phyloP scores from a whole-genome alignment of 2,329 filamentous ascomycete genomes.

The Penicillium sp. region DNA sequence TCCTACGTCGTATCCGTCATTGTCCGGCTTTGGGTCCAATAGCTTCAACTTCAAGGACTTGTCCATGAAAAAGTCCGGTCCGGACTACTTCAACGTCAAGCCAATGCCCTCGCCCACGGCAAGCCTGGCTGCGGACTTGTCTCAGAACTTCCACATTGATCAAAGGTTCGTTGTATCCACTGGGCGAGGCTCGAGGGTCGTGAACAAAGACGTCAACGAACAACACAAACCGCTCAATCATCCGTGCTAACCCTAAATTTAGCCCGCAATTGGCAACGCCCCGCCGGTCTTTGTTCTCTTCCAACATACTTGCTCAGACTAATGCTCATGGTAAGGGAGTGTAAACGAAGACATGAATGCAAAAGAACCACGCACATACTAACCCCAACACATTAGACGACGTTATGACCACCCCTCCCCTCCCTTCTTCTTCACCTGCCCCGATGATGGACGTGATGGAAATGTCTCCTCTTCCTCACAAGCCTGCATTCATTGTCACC shows the following conservation, averaged over 20 bases:
- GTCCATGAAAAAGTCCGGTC: conserved; percentile 67
- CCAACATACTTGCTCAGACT: conserved; percentile 63
- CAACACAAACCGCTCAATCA: conserved; percentile 8
- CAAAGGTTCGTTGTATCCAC: conserved; percentile 68
- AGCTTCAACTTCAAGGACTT: conserved; percentile 76
- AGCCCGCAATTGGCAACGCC: conserved; percentile 84
- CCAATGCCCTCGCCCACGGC: conserved; percentile 83
- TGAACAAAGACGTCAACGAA: conserved; percentile 2
- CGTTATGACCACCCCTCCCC: conserved; percentile 78
- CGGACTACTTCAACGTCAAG: conserved; percentile 82
- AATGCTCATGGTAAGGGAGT: conserved; percentile 59
- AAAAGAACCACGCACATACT: neutral
- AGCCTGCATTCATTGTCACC: conserved; percentile 65
- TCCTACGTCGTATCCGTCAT: conserved; percentile 55
- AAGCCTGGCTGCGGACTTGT: conserved; percentile 89
- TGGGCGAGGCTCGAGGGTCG: neutral
- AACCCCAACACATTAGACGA: conserved; percentile 52
- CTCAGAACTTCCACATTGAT: conserved; percentile 95
- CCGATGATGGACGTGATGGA: conserved; percentile 80
- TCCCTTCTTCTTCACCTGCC: conserved; percentile 80
- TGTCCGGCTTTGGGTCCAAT: conserved; percentile 61
- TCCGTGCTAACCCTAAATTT: conserved; percentile 45
- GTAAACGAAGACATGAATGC: neutral
- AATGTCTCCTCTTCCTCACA: conserved; percentile 89
- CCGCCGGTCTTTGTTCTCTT: conserved; percentile 80